phyloP scores from a whole-genome alignment of 2,329 filamentous ascomycete genomes.

The Colletotrichum kahawae region DNA sequence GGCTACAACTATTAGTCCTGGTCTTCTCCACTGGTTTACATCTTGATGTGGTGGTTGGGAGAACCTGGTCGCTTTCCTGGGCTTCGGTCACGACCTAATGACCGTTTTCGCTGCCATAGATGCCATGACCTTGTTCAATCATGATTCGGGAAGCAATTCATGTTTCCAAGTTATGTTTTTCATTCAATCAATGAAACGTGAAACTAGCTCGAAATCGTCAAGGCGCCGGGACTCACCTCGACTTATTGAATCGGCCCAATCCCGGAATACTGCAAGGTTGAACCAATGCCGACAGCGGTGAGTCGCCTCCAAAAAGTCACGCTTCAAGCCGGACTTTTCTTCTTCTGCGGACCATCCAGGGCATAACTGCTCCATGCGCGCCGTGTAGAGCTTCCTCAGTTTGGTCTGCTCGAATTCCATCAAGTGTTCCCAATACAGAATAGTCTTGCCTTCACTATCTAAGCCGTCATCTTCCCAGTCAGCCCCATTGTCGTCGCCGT shows the following conservation, averaged over 20 bases:
- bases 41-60: background rate
- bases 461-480: constrained; percentile 8
- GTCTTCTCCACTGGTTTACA: background rate
- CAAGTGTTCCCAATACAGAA: constrained; percentile 44
- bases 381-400: constrained; percentile 36
- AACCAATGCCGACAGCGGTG: background rate
- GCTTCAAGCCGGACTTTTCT: constrained; percentile 29
- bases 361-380: constrained; percentile 33
- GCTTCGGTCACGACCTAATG: background rate
- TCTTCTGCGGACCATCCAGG: constrained; percentile 34
- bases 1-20: background rate
- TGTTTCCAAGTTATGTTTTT: background rate
- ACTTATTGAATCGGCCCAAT: background rate
- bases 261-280: background rate
- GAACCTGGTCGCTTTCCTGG: background rate
- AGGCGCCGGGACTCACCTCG: background rate
- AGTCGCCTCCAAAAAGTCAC: constrained; percentile 34
- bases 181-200: background rate
- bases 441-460: constrained; percentile 43
- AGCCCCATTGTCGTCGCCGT: constrained; percentile 29
- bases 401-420: constrained; percentile 45
- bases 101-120: accelerated
- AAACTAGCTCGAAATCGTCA: background rate
- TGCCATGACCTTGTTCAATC: background rate
- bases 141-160: background rate